Evolutionary conservation across 2,329 filamentous ascomycete species (phyloP).

Genomic region (Stachybotrys elegans): DNA sequence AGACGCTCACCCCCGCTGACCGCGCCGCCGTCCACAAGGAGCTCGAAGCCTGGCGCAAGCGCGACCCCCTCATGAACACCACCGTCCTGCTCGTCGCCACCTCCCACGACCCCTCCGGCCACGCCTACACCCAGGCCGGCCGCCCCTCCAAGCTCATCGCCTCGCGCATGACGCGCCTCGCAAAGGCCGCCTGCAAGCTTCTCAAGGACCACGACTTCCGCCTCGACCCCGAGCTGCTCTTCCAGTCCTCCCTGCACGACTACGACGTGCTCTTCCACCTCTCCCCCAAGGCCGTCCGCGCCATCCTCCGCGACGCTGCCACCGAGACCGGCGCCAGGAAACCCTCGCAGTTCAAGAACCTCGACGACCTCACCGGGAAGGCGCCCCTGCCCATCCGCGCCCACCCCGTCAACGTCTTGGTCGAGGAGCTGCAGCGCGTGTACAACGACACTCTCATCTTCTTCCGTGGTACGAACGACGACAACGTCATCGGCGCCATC

Average conservation of each 20-base stretch:
- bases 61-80: constrained; percentile 84
- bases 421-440: constrained; percentile 59
- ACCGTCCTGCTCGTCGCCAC: constrained; percentile 78
- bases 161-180: constrained; percentile 74
- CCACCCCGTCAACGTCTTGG: constrained; percentile 57
- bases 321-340: constrained; percentile 29
- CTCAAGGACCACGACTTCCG: constrained; percentile 47
- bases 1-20: constrained; percentile 56
- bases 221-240: constrained; percentile 53
- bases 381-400: constrained; percentile 45
- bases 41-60: constrained; percentile 78
- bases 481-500: constrained; percentile 49
- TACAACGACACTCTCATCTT: constrained; percentile 72
- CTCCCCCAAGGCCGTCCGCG: constrained; percentile 45
- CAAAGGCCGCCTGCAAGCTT: constrained; percentile 66
- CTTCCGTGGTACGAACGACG: constrained; percentile 64
- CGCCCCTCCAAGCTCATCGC: constrained; percentile 83
- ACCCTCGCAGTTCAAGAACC: constrained; percentile 71
- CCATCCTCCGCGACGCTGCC: constrained; percentile 32
- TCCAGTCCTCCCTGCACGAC: constrained; percentile 66
- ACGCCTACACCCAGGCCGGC: constrained; percentile 67
- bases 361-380: constrained; percentile 54
- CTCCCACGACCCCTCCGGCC: constrained; percentile 70
- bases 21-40: constrained; percentile 61
- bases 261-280: constrained; percentile 86